Conservation (phyloP, 208 protist species). For the Leishmania mexicana region DNA sequence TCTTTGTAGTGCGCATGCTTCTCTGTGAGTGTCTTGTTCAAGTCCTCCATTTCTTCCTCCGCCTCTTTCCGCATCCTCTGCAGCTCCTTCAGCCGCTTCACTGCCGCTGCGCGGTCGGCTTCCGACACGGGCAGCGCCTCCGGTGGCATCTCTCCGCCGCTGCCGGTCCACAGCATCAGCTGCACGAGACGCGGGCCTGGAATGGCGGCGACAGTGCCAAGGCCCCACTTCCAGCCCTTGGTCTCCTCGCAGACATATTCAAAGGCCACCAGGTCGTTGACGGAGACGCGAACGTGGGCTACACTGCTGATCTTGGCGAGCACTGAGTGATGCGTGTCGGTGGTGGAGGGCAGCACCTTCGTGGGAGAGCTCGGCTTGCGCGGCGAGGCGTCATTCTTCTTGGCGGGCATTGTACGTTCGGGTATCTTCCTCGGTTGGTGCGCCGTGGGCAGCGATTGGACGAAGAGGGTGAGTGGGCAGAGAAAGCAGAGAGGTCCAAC, state of each 20-base stretch:
- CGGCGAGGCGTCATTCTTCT: not conserved
- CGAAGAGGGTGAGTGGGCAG: no score
- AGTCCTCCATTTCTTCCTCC: conserved; percentile 30
- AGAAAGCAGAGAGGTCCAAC: not conserved
- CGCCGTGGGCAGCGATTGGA: not conserved
- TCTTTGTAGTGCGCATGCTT: conserved; percentile 26
- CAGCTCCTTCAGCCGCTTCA: conserved; percentile 32
- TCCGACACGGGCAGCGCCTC: conserved; percentile 13
- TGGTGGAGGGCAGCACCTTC: conserved; percentile 3
- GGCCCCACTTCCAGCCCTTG: conserved; percentile 45
- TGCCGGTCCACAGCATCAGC: conserved; percentile 43
- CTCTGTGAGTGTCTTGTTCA: conserved; percentile 26
- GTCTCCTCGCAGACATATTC: conserved; percentile 43
- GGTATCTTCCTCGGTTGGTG: not conserved
- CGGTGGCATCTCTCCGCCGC: conserved; percentile 20
- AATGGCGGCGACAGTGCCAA: conserved; percentile 48
- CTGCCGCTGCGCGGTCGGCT: conserved; percentile 19
- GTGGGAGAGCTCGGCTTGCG: not conserved
- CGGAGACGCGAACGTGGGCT: conserved; percentile 25
- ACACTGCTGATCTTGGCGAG: conserved; percentile 16
- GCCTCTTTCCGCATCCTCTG: conserved; percentile 22
- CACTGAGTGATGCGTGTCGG: not conserved
- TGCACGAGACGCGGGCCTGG: conserved; percentile 47
- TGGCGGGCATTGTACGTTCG: not conserved
- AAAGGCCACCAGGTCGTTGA: conserved; percentile 57